These are phyloP conservation scores for Acanthochlamys bracteata DNA, from an alignment of 106 monocot genomes.

Conservation along the genomic window DNA sequence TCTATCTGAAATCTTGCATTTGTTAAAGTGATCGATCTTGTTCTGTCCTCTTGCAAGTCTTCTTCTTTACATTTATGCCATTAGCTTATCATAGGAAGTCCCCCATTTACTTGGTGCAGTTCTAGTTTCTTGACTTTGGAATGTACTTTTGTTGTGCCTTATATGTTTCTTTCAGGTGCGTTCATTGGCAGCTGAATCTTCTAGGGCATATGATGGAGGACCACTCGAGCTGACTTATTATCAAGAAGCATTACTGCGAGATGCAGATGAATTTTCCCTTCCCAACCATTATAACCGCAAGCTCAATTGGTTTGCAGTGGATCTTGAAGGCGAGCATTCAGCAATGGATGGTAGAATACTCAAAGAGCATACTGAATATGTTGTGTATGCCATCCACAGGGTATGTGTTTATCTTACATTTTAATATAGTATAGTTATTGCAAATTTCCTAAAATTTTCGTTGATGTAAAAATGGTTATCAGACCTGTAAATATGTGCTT, in stretches of 20 bases:
- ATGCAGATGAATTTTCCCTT: slow-evolving; percentile 31
- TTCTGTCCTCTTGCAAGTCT: too few species aligned
- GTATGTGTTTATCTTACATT: slow-evolving; percentile 26
- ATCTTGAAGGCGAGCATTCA: slow-evolving; percentile 96
- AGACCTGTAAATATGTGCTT: background rate
- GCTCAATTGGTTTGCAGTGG: slow-evolving; percentile 94
- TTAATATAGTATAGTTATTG: background rate
- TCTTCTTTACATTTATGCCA: too few species aligned
- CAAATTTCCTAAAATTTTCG: background rate
- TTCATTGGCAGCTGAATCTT: slow-evolving; percentile 93
- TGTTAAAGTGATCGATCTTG: too few species aligned
- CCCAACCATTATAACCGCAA: slow-evolving; percentile 45
- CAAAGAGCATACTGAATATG: slow-evolving; percentile 96
- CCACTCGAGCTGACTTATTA: slow-evolving; percentile 80
- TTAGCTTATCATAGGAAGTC: too few species aligned
- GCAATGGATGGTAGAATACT: slow-evolving; percentile 96
- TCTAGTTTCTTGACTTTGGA: background rate
- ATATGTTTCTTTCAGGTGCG: slow-evolving; percentile 56
- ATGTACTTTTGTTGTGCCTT: background rate
- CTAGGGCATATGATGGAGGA: slow-evolving; percentile 87
- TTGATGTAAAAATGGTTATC: background rate
- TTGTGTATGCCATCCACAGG: slow-evolving; percentile 88
- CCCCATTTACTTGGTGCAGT: too few species aligned
- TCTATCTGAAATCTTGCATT: too few species aligned
- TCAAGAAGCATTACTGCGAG: slow-evolving; percentile 30